Evolutionary conservation across 2,329 filamentous ascomycete species (phyloP).

Genomic region (Fusarium udum): DNA sequence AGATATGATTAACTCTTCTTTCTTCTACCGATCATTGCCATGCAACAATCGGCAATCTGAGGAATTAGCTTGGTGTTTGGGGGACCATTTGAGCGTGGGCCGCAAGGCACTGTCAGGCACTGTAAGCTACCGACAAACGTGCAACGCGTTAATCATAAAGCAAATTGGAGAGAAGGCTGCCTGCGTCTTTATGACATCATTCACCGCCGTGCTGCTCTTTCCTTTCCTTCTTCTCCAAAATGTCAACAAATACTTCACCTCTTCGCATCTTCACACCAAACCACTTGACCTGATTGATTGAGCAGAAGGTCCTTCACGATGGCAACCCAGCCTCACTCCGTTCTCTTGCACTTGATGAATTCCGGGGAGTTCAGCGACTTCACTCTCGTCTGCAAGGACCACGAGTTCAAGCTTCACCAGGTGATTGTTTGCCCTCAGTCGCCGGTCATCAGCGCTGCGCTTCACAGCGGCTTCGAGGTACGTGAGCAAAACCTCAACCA

Average conservation of each 20-base stretch:
- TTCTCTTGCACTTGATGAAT: background rate
- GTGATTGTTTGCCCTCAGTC: slow-evolving; percentile 3
- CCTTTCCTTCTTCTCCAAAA: background rate
- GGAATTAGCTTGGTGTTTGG: background rate
- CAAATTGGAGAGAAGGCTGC: rapidly evolving
- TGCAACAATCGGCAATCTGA: background rate
- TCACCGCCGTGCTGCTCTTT: background rate
- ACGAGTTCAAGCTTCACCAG: slow-evolving; percentile 5
- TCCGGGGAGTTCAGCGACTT: background rate
- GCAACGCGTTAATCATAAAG: rapidly evolving
- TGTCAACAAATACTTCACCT: background rate
- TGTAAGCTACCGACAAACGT: background rate
- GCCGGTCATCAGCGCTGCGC: background rate
- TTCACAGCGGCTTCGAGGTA: background rate
- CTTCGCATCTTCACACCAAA: background rate
- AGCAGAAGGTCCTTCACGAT: rapidly evolving
- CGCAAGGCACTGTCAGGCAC: background rate
- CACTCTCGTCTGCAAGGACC: background rate
- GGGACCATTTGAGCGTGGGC: background rate
- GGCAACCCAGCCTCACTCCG: background rate
- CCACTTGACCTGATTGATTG: rapidly evolving
- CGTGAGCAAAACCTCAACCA: rapidly evolving
- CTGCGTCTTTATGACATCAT: background rate
- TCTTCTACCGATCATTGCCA: rapidly evolving
- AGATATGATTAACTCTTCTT: rapidly evolving